Evolutionary conservation across 495 filamentous ascomycete species (phyloP).

Genomic region (Usnea hakonensis): DNA sequence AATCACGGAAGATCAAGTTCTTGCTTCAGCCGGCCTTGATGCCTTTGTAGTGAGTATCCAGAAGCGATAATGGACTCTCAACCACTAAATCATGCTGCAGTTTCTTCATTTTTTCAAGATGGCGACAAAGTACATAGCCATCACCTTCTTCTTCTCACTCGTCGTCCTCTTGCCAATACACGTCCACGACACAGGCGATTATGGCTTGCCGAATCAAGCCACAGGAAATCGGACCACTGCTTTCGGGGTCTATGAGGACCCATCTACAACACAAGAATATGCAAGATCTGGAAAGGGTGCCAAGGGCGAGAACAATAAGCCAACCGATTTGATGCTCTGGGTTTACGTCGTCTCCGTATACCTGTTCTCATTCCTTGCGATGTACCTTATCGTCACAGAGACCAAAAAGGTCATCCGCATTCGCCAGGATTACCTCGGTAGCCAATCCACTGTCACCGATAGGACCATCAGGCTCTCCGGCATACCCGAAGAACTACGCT

Average conservation of each 20-base stretch:
- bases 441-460: constrained; percentile 88
- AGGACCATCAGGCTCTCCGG: constrained; percentile 87
- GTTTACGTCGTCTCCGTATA: constrained; percentile 88
- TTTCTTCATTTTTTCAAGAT: constrained; percentile 94
- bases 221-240: constrained; percentile 19
- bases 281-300: neutral
- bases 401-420: constrained; percentile 76
- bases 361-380: constrained; percentile 70
- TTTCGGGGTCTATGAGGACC: neutral
- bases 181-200: constrained; percentile 51
- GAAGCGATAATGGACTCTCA: neutral
- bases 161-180: constrained; percentile 82
- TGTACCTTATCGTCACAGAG: constrained; percentile 77
- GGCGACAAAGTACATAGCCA: constrained; percentile 71
- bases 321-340: constrained; percentile 61
- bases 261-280: neutral
- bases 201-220: constrained; percentile 32
- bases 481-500: constrained; percentile 70
- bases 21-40: constrained; percentile 87
- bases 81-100: constrained; percentile 33
- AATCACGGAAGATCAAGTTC: constrained; percentile 81
- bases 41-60: constrained; percentile 71
- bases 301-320: neutral
- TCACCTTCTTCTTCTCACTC: constrained; percentile 71
- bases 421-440: constrained; percentile 85